These are phyloP conservation scores for Fraxinus platypoda DNA, from an alignment of 305 asterid species.

Conservation along the genomic window DNA sequence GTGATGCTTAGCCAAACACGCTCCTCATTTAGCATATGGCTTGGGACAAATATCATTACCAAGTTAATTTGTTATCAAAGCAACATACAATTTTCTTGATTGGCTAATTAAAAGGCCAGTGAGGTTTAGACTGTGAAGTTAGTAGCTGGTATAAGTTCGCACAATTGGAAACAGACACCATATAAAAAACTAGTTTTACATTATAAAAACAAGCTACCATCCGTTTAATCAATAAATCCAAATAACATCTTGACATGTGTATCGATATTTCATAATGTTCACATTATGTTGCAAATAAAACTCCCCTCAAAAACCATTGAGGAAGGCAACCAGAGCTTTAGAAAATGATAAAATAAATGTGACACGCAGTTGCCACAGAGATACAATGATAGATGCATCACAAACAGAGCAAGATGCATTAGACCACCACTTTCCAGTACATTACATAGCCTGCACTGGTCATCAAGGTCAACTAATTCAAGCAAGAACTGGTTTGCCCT, in stretches of 20 bases:
- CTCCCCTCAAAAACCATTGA: not conserved
- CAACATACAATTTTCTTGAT: not conserved
- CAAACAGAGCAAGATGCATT: not conserved
- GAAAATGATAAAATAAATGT: not conserved
- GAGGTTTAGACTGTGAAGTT: not conserved
- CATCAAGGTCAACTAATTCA: not conserved
- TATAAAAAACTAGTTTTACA: not conserved
- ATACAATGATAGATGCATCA: not conserved
- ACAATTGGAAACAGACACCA: not conserved
- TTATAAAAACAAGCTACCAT: not conserved
- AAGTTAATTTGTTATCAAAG: not conserved
- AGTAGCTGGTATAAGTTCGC: not conserved
- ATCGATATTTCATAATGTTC: not conserved
- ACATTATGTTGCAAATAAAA: not conserved
- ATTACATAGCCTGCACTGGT: not conserved
- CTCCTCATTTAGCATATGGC: not conserved
- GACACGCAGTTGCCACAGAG: not conserved
- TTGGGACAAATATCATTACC: not conserved
- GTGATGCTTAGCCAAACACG: not conserved
- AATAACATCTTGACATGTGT: not conserved
- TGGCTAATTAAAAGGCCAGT: not conserved
- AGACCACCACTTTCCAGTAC: not conserved
- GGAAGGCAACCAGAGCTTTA: not conserved
- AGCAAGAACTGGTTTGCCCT: not conserved
- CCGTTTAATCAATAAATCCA: not conserved